Evolutionary conservation across 2,329 filamentous ascomycete genomes (phyloP).

Genomic region (Sarocladiaceae sp.): DNA sequence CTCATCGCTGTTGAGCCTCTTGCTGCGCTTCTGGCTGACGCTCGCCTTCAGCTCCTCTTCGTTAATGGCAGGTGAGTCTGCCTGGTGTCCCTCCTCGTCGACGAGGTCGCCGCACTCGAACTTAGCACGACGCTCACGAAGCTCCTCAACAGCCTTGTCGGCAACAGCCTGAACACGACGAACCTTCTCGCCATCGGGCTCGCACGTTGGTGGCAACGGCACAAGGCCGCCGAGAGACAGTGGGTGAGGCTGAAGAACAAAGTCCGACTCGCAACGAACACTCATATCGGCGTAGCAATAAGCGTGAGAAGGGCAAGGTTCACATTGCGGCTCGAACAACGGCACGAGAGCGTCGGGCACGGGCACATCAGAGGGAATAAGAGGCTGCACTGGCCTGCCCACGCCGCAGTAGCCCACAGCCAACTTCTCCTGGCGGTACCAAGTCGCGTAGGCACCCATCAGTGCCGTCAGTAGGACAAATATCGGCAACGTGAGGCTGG

Average conservation of each 20-base stretch:
- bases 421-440: conserved; percentile 95
- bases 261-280: conserved; percentile 80
- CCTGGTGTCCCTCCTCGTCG: conserved; percentile 55
- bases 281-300: conserved; percentile 78
- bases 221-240: conserved; percentile 75
- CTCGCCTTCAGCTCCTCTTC: conserved; percentile 75
- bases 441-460: conserved; percentile 67
- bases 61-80: conserved; percentile 53
- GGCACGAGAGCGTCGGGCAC: conserved; percentile 70
- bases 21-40: conserved; percentile 71
- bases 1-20: conserved; percentile 79
- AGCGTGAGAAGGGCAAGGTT: conserved; percentile 85
- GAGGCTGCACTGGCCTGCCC: conserved; percentile 55
- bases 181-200: conserved; percentile 90
- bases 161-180: conserved; percentile 83
- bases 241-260: conserved; percentile 79
- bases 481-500: conserved; percentile 59
- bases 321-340: conserved; percentile 75
- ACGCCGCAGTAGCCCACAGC: conserved; percentile 92
- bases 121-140: conserved; percentile 79
- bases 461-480: conserved; percentile 68
- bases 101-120: conserved; percentile 81
- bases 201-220: conserved; percentile 85
- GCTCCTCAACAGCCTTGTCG: conserved; percentile 79
- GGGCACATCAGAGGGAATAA: conserved; percentile 44